Conservation (phyloP, 2,329 filamentous ascomycete species). For the Trichophyton schoenleinii region DNA sequence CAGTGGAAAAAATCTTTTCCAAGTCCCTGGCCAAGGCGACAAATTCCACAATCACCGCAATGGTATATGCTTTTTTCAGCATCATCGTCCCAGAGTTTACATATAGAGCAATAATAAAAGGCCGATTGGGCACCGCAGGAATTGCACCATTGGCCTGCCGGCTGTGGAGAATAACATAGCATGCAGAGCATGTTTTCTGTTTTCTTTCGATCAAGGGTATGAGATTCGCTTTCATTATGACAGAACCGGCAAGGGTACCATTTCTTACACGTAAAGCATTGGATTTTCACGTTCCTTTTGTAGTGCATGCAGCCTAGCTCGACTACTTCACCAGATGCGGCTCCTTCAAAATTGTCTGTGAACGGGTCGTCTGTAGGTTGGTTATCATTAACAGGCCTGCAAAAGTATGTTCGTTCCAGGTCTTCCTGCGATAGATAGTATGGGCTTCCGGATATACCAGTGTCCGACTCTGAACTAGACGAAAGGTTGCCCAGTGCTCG, state of each 20-base stretch:
- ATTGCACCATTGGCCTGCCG: constrained; percentile 63
- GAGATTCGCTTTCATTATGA: constrained; percentile 72
- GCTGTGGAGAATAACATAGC: constrained; percentile 77
- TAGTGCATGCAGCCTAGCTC: constrained; percentile 82
- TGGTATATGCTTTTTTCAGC: constrained; percentile 87
- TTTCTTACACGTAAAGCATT: constrained; percentile 75
- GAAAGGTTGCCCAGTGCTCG: constrained; percentile 20
- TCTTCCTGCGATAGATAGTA: constrained; percentile 42
- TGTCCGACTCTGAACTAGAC: constrained; percentile 16
- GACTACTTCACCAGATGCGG: constrained; percentile 23
- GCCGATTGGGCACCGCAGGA: constrained; percentile 66
- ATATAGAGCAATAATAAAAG: constrained; percentile 85
- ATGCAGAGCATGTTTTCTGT: constrained; percentile 97
- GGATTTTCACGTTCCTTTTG: constrained; percentile 86
- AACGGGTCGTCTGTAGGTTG: neutral
- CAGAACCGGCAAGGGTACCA: constrained; percentile 97
- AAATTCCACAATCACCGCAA: constrained; percentile 91
- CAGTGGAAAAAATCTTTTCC: constrained; percentile 95
- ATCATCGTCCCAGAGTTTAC: constrained; percentile 96
- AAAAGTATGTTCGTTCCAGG: constrained; percentile 54
- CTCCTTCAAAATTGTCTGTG: constrained; percentile 4
- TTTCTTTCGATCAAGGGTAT: constrained; percentile 63
- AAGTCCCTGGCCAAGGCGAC: constrained; percentile 74
- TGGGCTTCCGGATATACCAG: constrained; percentile 20
- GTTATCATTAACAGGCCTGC: constrained; percentile 20